These are phyloP conservation scores for Cercospora sp. DNA, from an alignment of 2,329 filamentous ascomycete species.

Conservation along the genomic window DNA sequence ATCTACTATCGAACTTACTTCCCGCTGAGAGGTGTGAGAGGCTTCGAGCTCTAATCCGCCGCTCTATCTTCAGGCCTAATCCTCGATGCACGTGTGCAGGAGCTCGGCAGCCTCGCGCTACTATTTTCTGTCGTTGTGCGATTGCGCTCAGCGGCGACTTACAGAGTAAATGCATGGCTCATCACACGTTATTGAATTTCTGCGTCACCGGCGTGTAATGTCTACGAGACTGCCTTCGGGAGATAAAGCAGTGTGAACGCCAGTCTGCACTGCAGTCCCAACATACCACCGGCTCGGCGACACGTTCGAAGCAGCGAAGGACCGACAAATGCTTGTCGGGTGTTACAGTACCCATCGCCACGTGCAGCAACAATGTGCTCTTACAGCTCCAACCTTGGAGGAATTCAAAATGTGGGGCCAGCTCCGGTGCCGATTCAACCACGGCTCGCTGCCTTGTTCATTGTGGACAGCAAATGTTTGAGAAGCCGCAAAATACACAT, in stretches of 20 bases:
- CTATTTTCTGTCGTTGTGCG: neutral
- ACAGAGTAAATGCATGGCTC: neutral
- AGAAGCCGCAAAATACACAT: neutral
- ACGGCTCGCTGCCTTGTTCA: neutral
- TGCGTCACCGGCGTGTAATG: neutral
- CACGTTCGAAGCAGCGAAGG: neutral
- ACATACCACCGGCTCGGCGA: neutral
- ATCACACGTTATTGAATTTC: conserved; percentile 3
- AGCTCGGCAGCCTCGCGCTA: neutral
- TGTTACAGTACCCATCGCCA: neutral
- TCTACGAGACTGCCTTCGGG: neutral
- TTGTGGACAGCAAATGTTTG: neutral
- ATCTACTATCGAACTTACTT: conserved; percentile 16
- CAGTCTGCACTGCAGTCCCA: neutral
- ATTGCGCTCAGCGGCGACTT: neutral
- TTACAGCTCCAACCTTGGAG: neutral
- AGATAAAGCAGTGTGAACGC: neutral
- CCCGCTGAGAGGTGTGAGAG: neutral
- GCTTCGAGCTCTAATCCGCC: neutral
- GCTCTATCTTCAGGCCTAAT: neutral
- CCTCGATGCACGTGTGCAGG: neutral
- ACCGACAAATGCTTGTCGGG: neutral
- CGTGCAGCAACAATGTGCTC: neutral
- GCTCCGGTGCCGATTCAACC: neutral
- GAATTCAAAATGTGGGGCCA: neutral